These are phyloP conservation scores for Colletotrichum caudatum DNA, from an alignment of 2,329 filamentous ascomycete genomes.

Conservation along the genomic window DNA sequence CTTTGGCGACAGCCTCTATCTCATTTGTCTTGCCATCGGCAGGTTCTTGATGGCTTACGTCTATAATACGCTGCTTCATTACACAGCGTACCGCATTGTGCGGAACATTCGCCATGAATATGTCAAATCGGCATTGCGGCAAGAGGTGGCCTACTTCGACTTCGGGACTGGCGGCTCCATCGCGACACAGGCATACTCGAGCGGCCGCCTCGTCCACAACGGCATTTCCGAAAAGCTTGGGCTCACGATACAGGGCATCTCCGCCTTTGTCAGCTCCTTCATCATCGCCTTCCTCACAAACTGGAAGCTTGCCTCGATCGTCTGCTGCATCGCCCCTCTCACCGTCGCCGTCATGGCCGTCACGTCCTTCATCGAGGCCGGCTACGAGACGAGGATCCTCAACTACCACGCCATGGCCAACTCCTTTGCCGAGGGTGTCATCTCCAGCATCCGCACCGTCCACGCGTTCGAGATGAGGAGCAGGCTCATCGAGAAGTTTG, in stretches of 20 bases:
- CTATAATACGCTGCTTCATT: not conserved
- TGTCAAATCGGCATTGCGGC: not conserved
- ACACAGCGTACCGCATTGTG: not conserved
- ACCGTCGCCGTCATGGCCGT: not conserved
- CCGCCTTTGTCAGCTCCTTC: conserved; percentile 54
- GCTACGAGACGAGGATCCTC: not conserved
- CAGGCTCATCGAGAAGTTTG: not conserved
- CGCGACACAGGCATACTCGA: conserved; percentile 56
- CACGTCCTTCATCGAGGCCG: not conserved
- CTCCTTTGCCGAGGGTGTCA: not conserved
- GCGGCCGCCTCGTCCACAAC: conserved; percentile 55
- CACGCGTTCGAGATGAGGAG: not conserved
- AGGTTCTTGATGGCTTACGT: not conserved
- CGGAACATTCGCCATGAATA: not conserved
- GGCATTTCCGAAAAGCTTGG: conserved; percentile 56
- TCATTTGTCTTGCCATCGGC: not conserved
- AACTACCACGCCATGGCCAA: not conserved
- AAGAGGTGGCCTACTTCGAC: not conserved
- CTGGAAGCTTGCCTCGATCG: not conserved
- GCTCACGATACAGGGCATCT: conserved; percentile 52
- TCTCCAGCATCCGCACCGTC: not conserved
- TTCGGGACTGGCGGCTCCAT: conserved; percentile 47
- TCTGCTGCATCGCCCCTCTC: not conserved
- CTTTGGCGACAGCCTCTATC: not conserved
- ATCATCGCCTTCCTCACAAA: conserved; percentile 37